phyloP scores from a whole-genome alignment of 1,284 basidiomycete genomes.

The Gomphus bonarii region DNA sequence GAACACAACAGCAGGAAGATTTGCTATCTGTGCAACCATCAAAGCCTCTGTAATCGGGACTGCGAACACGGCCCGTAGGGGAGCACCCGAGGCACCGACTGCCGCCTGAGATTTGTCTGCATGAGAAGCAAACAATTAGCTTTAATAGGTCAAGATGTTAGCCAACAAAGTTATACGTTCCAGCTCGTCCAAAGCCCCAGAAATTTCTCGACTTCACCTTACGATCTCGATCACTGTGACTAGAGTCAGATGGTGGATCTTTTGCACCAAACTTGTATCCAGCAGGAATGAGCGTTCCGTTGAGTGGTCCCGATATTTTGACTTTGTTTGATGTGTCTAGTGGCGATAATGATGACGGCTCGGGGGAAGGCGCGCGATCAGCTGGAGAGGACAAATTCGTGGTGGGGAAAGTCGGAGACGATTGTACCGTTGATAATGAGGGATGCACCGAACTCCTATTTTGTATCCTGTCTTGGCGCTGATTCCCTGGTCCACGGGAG shows the following conservation, averaged over 20 bases:
- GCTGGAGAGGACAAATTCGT: constrained; percentile 21
- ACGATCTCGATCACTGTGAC: constrained; percentile 21
- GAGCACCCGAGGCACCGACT: constrained; percentile 21
- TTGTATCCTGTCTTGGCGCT: constrained; percentile 34
- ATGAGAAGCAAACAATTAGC: neutral
- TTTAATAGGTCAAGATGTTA: neutral
- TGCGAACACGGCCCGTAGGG: constrained; percentile 78
- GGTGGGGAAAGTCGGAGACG: constrained; percentile 37
- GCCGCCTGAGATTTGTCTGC: constrained; percentile 1
- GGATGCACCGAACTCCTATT: constrained; percentile 37
- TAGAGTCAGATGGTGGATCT: constrained; percentile 28
- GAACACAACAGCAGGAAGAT: constrained; percentile 91
- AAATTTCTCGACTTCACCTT: constrained; percentile 86
- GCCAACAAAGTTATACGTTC: constrained; percentile 7
- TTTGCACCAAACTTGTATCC: constrained; percentile 83
- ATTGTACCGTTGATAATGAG: constrained; percentile 34
- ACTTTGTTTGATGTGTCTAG: constrained; percentile 42
- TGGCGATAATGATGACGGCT: constrained; percentile 28
- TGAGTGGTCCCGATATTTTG: constrained; percentile 86
- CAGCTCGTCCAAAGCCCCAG: constrained; percentile 65
- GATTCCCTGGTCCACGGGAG: constrained; percentile 37
- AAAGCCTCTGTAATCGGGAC: constrained; percentile 83
- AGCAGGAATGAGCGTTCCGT: constrained; percentile 75
- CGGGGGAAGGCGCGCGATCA: constrained; percentile 52
- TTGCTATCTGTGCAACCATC: constrained; percentile 79